A percentile compares a stretch with the other conserved stretches of the same genome.
These are phyloP conservation scores for Sporothrix luriei DNA, from an alignment of 2,329 filamentous ascomycete species.

Conservation along the genomic window DNA sequence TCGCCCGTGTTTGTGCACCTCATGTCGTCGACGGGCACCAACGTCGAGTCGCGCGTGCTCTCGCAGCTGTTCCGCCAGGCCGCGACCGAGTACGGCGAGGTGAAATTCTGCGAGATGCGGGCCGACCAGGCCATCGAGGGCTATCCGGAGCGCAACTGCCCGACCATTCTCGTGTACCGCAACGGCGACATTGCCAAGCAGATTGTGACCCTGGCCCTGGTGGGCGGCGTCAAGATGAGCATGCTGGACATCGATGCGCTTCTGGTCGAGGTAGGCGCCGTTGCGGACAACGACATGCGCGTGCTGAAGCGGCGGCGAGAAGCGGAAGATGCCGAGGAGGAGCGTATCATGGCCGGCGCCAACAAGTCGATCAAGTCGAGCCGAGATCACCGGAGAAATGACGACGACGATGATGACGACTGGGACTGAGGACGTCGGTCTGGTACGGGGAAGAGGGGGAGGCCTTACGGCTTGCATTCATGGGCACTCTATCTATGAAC, in stretches of 20 bases:
- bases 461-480: too few species aligned
- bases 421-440: slow-evolving; percentile 38
- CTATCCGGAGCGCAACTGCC: slow-evolving; percentile 92
- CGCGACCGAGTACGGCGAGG: slow-evolving; percentile 81
- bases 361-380: slow-evolving; percentile 40
- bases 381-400: slow-evolving; percentile 32
- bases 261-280: slow-evolving; percentile 77
- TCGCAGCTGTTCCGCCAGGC: slow-evolving; percentile 84
- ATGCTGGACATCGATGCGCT: slow-evolving; percentile 78
- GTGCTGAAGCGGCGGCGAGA: slow-evolving; percentile 64
- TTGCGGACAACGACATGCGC: slow-evolving; percentile 77
- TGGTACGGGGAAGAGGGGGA: neutral
- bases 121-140: slow-evolving; percentile 93
- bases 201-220: slow-evolving; percentile 80
- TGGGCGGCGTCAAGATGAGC: slow-evolving; percentile 71
- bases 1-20: slow-evolving; percentile 73
- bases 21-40: slow-evolving; percentile 74
- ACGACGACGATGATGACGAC: slow-evolving; percentile 42
- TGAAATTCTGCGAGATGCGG: slow-evolving; percentile 97
- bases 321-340: slow-evolving; percentile 63
- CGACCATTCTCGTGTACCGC: slow-evolving; percentile 88
- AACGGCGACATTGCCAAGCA: slow-evolving; percentile 92
- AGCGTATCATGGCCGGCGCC: slow-evolving; percentile 55
- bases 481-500: too few species aligned
- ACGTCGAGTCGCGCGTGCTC: slow-evolving; percentile 81